Percentiles rank a stretch among this genome's conserved stretches.
phyloP scores from a whole-genome alignment of 768 basidiomycete genomes.

The Mycena venus region DNA sequence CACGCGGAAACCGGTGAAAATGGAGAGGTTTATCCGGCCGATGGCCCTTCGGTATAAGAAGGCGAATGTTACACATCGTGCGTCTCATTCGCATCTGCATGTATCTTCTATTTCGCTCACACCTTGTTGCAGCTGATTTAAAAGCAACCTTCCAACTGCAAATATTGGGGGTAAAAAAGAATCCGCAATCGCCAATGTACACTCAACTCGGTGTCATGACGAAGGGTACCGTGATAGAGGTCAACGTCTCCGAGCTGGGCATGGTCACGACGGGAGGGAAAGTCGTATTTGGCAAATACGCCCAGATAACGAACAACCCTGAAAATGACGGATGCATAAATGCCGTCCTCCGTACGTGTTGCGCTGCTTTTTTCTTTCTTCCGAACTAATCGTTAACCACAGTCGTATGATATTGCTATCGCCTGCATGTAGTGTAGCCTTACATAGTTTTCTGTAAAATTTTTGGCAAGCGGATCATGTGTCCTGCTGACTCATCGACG shows the following conservation, averaged over 20 bases:
- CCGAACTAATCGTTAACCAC: not conserved
- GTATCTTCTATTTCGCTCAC: not conserved
- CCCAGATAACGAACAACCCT: slow-evolving; percentile 94
- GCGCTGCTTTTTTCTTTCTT: not conserved
- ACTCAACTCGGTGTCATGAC: slow-evolving; percentile 97
- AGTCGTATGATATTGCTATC: slow-evolving; percentile 26
- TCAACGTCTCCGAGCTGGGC: slow-evolving; percentile 98
- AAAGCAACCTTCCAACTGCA: slow-evolving; percentile 99
- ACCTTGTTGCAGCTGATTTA: slow-evolving; percentile 77
- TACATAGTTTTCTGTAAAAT: not conserved
- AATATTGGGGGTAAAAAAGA: slow-evolving; percentile 98
- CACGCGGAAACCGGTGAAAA: slow-evolving; percentile 98
- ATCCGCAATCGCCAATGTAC: slow-evolving; percentile 98
- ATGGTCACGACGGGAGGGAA: slow-evolving; percentile 98
- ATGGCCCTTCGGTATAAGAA: slow-evolving; percentile 99
- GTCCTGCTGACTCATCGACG: not conserved
- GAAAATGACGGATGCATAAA: slow-evolving; percentile 98
- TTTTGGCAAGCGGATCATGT: not conserved
- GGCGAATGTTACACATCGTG: slow-evolving; percentile 99
- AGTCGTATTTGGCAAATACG: slow-evolving; percentile 93
- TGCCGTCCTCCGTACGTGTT: slow-evolving; percentile 85
- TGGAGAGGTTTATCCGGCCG: slow-evolving; percentile 97
- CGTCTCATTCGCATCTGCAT: slow-evolving; percentile 37
- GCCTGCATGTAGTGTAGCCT: slow-evolving; percentile 18
- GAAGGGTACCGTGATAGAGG: slow-evolving; percentile 98